Evolutionary conservation across 2,329 filamentous ascomycete genomes (phyloP).

Genomic region (Colletotrichum costaricense): DNA sequence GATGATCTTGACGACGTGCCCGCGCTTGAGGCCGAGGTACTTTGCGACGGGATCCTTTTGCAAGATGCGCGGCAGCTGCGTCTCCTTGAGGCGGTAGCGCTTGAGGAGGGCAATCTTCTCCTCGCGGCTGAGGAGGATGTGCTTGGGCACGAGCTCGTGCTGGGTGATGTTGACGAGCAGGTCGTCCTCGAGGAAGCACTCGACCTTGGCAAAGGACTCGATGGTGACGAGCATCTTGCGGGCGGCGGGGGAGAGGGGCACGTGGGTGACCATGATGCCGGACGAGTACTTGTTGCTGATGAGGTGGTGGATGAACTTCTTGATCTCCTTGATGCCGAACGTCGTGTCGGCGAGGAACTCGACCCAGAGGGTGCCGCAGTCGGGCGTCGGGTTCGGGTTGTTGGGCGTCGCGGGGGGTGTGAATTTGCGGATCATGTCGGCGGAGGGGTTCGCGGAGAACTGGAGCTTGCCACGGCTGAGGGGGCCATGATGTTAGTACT

Average conservation of each 20-base stretch:
- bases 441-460: slow-evolving; percentile 88
- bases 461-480: slow-evolving; percentile 83
- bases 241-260: slow-evolving; percentile 85
- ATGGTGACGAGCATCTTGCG: slow-evolving; percentile 87
- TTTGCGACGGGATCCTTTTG: slow-evolving; percentile 91
- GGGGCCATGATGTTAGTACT: slow-evolving; percentile 14
- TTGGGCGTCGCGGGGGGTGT: slow-evolving; percentile 75
- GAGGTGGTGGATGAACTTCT: slow-evolving; percentile 87
- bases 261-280: slow-evolving; percentile 89
- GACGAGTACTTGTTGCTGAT: slow-evolving; percentile 84
- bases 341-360: slow-evolving; percentile 86
- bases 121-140: slow-evolving; percentile 88
- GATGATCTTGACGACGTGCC: slow-evolving; percentile 98
- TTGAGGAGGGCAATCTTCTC: slow-evolving; percentile 89
- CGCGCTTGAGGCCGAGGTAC: slow-evolving; percentile 89
- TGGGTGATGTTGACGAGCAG: slow-evolving; percentile 97
- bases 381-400: slow-evolving; percentile 76
- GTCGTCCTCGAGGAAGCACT: slow-evolving; percentile 96
- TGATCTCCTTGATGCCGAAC: slow-evolving; percentile 93
- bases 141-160: slow-evolving; percentile 95
- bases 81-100: slow-evolving; percentile 96
- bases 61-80: slow-evolving; percentile 92
- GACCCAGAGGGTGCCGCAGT: slow-evolving; percentile 90
- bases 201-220: slow-evolving; percentile 81
- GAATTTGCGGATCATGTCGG: slow-evolving; percentile 87